These are phyloP conservation scores for Solanum rostratum DNA, from an alignment of 257 asterid species.

Conservation along the genomic window DNA sequence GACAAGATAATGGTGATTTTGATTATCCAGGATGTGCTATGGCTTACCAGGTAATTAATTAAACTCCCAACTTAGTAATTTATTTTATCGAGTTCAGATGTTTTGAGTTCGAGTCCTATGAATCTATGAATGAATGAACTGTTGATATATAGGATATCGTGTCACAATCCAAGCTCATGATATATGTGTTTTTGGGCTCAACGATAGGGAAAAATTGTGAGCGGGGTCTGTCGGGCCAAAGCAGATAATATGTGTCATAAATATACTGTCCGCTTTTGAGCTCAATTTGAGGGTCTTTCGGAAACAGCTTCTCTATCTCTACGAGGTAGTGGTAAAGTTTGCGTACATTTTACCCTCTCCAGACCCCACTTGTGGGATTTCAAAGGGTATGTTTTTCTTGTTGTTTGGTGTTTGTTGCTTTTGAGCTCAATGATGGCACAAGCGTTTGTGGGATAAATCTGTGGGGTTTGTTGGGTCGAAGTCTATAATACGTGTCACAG, in stretches of 20 bases:
- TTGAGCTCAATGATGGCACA: no score
- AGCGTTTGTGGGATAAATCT: no score
- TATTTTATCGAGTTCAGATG: background rate
- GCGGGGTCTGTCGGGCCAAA: no score
- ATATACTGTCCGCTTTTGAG: no score
- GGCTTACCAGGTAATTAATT: conserved; percentile 41
- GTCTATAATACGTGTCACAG: background rate
- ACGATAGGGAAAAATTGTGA: background rate
- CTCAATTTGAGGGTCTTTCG: no score
- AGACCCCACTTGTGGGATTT: no score
- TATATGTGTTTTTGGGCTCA: background rate
- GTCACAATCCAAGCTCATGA: background rate
- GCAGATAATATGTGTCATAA: background rate
- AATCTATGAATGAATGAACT: background rate
- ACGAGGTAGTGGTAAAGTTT: no score
- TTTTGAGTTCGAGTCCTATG: background rate
- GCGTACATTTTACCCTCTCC: no score
- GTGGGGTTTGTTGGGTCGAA: background rate
- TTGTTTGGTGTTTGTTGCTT: no score
- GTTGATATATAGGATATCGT: background rate
- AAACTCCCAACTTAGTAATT: background rate
- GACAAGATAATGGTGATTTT: conserved; percentile 42
- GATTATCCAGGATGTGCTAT: conserved; percentile 78
- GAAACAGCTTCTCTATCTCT: no score
- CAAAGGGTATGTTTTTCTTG: no score